These are phyloP conservation scores for Mallotus japonicus DNA, from an alignment of 441 rosid species.

Conservation along the genomic window DNA sequence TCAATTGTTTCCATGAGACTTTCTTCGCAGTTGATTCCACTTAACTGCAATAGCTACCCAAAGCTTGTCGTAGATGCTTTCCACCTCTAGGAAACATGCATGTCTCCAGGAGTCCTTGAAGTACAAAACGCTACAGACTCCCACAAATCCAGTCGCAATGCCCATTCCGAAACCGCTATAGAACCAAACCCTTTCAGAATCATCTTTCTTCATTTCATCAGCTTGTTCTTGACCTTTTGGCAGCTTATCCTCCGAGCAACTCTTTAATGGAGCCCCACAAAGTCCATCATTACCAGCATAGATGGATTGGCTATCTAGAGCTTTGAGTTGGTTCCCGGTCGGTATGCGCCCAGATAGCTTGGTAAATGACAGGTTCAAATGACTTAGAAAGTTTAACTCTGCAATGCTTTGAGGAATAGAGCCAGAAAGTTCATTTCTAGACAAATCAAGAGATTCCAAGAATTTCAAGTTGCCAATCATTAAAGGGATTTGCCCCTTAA, in stretches of 20 bases:
- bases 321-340: conserved; percentile 22
- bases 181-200: conserved; percentile 9
- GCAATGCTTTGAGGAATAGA: conserved; percentile 30
- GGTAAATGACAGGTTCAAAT: conserved; percentile 37
- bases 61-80: background rate
- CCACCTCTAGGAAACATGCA: background rate
- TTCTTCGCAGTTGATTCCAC: too few relatives aligned
- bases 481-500: conserved; percentile 26
- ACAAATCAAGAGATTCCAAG: conserved; percentile 35
- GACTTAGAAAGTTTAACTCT: conserved; percentile 13
- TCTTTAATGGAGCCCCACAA: conserved; percentile 26
- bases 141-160: conserved; percentile 6
- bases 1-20: too few relatives aligned
- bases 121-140: background rate
- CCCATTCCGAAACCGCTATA: conserved; percentile 11
- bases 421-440: conserved; percentile 26
- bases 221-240: background rate
- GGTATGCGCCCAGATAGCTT: conserved; percentile 29
- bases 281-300: conserved; percentile 31
- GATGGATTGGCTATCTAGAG: conserved; percentile 30
- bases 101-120: background rate
- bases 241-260: conserved; percentile 1
- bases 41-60: too few relatives aligned
- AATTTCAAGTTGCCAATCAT: conserved; percentile 16
- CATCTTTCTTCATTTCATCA: background rate